These are phyloP conservation scores for Microbotryomycetes sp. DNA, from an alignment of 1,284 basidiomycete species.

Conservation along the genomic window DNA sequence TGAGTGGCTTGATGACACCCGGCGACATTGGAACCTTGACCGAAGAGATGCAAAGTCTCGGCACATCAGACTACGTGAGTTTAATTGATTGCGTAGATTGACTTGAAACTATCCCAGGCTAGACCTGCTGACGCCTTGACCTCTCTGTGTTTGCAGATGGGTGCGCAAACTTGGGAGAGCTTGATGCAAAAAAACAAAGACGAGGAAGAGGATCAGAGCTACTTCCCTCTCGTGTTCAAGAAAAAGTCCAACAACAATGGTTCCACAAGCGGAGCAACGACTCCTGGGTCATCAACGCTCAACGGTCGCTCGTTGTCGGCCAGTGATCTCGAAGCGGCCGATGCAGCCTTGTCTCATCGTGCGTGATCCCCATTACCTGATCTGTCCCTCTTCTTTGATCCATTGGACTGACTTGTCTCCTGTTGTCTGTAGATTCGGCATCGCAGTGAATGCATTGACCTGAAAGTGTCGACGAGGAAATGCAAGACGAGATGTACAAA, in stretches of 20 bases:
- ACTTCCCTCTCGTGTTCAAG: constrained; percentile 51
- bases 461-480: no score
- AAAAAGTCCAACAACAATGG: constrained; percentile 22
- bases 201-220: constrained; percentile 83
- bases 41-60: constrained; percentile 67
- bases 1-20: constrained; percentile 64
- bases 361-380: not conserved
- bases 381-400: not conserved
- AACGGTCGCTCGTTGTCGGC: constrained; percentile 63
- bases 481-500: no score
- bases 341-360: constrained; percentile 57
- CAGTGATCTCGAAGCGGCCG: constrained; percentile 71
- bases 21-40: constrained; percentile 91
- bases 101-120: constrained; percentile 5
- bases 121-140: no score
- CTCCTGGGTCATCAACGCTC: not conserved
- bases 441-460: no score
- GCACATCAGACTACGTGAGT: constrained; percentile 83
- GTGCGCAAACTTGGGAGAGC: constrained; percentile 42
- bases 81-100: constrained; percentile 60
- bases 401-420: no score
- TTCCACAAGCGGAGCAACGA: constrained; percentile 13
- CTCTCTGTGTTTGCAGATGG: constrained; percentile 38
- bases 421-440: no score
- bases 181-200: constrained; percentile 35